Conservation (phyloP, 192 early-diverging fungal genomes). For the Coemansia sp. region DNA sequence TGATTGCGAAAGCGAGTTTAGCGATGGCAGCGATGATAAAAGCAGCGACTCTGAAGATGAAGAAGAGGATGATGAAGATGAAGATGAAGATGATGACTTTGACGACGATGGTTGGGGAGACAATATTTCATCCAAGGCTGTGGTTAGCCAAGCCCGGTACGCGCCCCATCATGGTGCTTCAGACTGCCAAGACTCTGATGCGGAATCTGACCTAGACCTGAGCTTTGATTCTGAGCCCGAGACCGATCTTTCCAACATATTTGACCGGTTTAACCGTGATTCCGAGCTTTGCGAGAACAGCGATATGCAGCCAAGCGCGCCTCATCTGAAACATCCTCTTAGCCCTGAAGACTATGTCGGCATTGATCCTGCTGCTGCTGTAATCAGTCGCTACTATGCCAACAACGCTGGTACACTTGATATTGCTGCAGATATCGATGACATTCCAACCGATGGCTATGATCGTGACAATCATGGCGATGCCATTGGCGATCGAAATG, state of each 20-base stretch:
- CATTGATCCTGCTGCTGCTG: slow-evolving; percentile 38
- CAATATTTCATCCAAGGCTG: not conserved
- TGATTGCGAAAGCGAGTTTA: slow-evolving; percentile 11
- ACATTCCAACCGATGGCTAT: slow-evolving; percentile 18
- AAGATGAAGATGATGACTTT: not conserved
- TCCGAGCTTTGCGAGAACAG: not conserved
- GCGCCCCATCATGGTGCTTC: not conserved
- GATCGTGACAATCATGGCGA: not conserved
- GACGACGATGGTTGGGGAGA: slow-evolving; percentile 1
- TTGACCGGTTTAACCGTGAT: not conserved
- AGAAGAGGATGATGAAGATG: not conserved
- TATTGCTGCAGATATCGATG: slow-evolving; percentile 46
- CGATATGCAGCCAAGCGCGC: slow-evolving; percentile 6
- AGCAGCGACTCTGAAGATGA: slow-evolving; percentile 7
- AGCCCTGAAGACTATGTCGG: slow-evolving; percentile 13
- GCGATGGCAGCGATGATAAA: slow-evolving; percentile 5
- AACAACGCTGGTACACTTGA: slow-evolving; percentile 25
- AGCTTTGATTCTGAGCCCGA: slow-evolving; percentile 19
- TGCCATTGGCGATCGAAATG: not conserved
- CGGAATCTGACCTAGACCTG: slow-evolving; percentile 18
- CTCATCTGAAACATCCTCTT: not conserved
- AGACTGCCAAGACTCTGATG: not conserved
- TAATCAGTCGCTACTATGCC: slow-evolving; percentile 48
- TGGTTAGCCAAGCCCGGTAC: not conserved
- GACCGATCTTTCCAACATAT: not conserved